Evolutionary conservation across 495 filamentous ascomycete genomes (phyloP).

Genomic region (Tricharina praecox): DNA sequence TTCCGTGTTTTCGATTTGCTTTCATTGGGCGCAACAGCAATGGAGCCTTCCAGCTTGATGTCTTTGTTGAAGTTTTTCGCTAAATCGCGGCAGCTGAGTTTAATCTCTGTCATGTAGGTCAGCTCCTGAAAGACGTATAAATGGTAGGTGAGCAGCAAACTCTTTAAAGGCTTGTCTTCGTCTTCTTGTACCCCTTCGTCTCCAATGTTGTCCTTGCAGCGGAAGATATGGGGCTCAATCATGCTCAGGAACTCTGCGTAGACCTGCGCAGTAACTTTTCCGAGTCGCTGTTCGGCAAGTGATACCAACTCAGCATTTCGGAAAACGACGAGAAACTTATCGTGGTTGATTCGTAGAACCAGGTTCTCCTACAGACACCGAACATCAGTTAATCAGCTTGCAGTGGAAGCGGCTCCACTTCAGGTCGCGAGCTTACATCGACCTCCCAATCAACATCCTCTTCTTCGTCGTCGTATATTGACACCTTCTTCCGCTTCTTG

Average conservation of each 20-base stretch:
- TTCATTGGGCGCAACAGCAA: conserved; percentile 27
- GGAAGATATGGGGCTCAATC: conserved; percentile 48
- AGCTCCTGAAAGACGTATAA: not conserved
- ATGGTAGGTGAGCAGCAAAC: too few species aligned
- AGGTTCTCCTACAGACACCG: conserved; percentile 32
- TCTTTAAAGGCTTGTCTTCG: conserved; percentile 14
- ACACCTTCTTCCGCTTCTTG: conserved; percentile 19
- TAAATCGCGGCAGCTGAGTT: conserved; percentile 26
- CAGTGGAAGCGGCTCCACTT: not conserved
- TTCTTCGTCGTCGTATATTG: conserved; percentile 20
- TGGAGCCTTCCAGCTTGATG: conserved; percentile 25
- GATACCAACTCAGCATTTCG: conserved; percentile 59
- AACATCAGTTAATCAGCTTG: too few species aligned
- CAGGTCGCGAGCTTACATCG: conserved; percentile 25
- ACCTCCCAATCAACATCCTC: conserved; percentile 27
- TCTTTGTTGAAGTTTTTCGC: conserved; percentile 19
- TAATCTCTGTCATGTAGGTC: conserved; percentile 12
- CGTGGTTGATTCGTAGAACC: conserved; percentile 66
- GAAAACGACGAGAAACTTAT: conserved; percentile 63
- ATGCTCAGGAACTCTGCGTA: conserved; percentile 55
- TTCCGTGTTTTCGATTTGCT: conserved; percentile 29
- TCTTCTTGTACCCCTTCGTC: conserved; percentile 41
- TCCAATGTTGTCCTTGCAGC: conserved; percentile 45
- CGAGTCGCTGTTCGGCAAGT: conserved; percentile 41
- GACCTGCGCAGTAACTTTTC: conserved; percentile 49